phyloP scores from a whole-genome alignment of 2,329 filamentous ascomycete genomes.

The Coccinonectria pachysandricola region DNA sequence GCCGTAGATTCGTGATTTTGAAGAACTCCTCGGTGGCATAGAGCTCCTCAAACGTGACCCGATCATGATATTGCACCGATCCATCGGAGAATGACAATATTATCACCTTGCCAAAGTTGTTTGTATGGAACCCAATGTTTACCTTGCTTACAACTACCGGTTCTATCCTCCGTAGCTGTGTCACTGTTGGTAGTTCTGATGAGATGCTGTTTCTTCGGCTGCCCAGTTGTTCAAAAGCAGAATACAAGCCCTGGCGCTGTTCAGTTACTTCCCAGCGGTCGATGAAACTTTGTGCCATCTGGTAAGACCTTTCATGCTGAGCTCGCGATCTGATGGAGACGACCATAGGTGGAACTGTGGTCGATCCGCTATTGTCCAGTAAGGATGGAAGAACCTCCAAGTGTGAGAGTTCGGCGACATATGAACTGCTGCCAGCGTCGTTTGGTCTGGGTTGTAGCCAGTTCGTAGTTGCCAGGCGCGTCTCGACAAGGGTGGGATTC shows the following conservation, averaged over 20 bases:
- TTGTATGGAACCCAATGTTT: constrained; percentile 55
- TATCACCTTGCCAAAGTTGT: constrained; percentile 62
- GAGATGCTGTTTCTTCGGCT: constrained; percentile 45
- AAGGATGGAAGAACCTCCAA: constrained; percentile 62
- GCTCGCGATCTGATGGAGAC: constrained; percentile 60
- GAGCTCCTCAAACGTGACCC: constrained; percentile 59
- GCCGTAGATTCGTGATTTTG: constrained; percentile 58
- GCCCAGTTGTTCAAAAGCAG: constrained; percentile 68
- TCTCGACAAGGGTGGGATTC: constrained; percentile 43
- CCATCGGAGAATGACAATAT: constrained; percentile 72
- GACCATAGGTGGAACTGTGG: constrained; percentile 49
- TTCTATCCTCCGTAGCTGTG: constrained; percentile 51
- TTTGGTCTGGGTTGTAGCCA: constrained; percentile 41
- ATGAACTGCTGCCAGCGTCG: constrained; percentile 35
- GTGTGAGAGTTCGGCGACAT: constrained; percentile 58
- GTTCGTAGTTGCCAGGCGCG: constrained; percentile 45
- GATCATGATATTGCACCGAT: constrained; percentile 68
- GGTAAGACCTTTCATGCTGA: constrained; percentile 44
- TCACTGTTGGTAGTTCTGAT: constrained; percentile 22
- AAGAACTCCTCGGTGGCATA: constrained; percentile 53
- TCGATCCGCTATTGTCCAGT: constrained; percentile 48
- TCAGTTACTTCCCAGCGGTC: constrained; percentile 76
- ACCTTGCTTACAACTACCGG: constrained; percentile 63
- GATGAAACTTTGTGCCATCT: constrained; percentile 62
- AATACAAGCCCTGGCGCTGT: constrained; percentile 55